Base-by-base conservation (phyloP, 2,329 filamentous ascomycete genomes). In the Epichloe aotearoae region DNA sequence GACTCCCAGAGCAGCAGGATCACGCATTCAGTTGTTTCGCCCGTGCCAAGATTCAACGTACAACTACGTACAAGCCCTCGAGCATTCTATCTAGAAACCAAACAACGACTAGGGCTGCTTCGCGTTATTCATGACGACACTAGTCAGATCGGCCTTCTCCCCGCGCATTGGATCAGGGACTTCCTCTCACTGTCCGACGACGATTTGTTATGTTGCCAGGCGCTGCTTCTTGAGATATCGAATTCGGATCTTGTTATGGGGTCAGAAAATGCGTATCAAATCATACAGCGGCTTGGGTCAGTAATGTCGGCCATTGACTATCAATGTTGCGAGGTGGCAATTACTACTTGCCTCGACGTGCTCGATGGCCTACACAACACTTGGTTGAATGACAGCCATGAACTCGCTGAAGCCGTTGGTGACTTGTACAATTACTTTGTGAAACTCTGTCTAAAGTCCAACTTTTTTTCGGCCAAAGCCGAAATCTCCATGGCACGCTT, bases 401-500 rank as follows among this genome's bases (percentile, higher is more conserved):
- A 80, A 1, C 70, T 95, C 3, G 75, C 75, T n/a, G 76, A 79
- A 3, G 73, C 77, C 40, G 86, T 84, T 3, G 77, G 81, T 19
- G 84, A 94, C 53, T 69, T 96, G 19, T 97, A 97, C 64, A 69
- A 77, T 43, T 88, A 88, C 70, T 84, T 93, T 56, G 76, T 89
- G 45, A 78, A 79, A 50, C 74, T 74, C 17, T 78, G 82, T 33
- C 68, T 95, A 26, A 74, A 77, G 5, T 83, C 78, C 43, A 82
- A 82, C 43, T 75, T 85, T 88, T 46, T 88, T 46, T 94, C 91
- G 0, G 69, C 82, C 2, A 75, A 72, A 51, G 78, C 84, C 1
- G 83, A 90, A 55, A 79, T 82, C 49, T 72, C 75, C 1, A 72
- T 96, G 53, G 78, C 83, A 3, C 69, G 71, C 20, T 71, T 98